Percentiles rank a stretch among this genome's conserved stretches.
phyloP scores from a whole-genome alignment of 208 protist genomes.

The Porcisia deanei region DNA sequence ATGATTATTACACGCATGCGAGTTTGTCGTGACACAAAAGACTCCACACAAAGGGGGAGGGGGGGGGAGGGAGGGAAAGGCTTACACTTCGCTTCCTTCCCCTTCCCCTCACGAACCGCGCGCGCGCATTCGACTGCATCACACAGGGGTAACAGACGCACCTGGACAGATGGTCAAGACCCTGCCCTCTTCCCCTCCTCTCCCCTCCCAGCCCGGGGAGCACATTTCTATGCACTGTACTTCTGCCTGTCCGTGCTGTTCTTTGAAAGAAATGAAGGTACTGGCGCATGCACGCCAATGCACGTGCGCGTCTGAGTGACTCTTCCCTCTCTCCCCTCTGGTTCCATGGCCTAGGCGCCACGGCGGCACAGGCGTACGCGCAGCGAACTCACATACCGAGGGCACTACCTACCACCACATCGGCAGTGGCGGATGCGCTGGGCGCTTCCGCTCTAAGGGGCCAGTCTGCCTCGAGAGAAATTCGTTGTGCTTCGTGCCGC shows the following conservation, averaged over 20 bases:
- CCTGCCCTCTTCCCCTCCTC: not conserved
- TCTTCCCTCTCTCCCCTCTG: not conserved
- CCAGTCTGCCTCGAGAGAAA: not conserved
- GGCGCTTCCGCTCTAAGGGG: slow-evolving; percentile 9
- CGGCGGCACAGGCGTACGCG: not conserved
- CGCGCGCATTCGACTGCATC: no score
- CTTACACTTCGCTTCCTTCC: no score
- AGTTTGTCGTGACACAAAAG: no score
- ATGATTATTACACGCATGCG: no score
- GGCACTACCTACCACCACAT: slow-evolving; percentile 9
- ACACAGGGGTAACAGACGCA: no score
- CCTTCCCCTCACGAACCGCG: no score
- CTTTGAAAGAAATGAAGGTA: not conserved
- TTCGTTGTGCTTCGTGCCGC: not conserved
- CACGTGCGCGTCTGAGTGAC: not conserved
- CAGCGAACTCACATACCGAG: not conserved
- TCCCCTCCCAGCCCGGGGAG: not conserved
- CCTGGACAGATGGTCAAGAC: no score
- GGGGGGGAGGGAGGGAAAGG: no score
- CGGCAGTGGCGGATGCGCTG: not conserved
- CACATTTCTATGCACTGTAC: not conserved
- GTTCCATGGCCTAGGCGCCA: not conserved
- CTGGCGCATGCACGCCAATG: not conserved
- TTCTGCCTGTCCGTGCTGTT: not conserved
- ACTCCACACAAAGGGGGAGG: no score